These are phyloP conservation scores for Suillus plorans DNA, from an alignment of 768 basidiomycete genomes.

Conservation along the genomic window DNA sequence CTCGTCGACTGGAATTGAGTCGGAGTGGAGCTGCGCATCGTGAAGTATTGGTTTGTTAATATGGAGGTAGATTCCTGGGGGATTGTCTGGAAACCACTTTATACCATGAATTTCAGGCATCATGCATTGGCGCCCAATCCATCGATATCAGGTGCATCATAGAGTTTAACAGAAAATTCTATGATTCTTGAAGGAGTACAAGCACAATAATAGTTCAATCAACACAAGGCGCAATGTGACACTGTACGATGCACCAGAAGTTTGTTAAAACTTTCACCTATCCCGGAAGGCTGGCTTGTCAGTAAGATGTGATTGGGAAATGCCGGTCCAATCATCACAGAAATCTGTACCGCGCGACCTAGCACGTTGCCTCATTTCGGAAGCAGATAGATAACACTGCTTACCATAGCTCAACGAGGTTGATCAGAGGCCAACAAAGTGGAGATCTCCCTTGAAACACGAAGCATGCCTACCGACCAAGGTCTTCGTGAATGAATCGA, in stretches of 20 bases:
- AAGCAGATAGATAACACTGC: slow-evolving; percentile 1
- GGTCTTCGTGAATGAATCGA: slow-evolving; percentile 2
- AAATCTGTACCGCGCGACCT: background rate
- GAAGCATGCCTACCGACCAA: background rate
- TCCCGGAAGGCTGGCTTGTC: background rate
- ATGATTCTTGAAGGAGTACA: background rate
- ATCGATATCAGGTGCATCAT: slow-evolving; percentile 2
- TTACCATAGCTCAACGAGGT: background rate
- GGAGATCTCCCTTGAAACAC: background rate
- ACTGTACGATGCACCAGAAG: background rate
- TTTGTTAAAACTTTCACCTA: background rate
- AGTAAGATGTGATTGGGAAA: background rate
- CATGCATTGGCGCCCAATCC: background rate
- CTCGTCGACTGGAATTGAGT: background rate
- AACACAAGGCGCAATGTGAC: background rate
- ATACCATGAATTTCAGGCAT: background rate
- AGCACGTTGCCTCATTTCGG: slow-evolving; percentile 5
- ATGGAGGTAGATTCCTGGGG: background rate
- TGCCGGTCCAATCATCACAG: background rate
- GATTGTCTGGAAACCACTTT: slow-evolving; percentile 1
- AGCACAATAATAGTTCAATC: background rate
- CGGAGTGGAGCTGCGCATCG: background rate
- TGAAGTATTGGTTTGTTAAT: background rate
- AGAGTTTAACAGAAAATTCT: background rate
- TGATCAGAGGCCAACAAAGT: background rate